A percentile compares a stretch with the other conserved stretches of the same genome.
These are phyloP conservation scores for Blumeria hordei DNA, from an alignment of 2,329 filamentous ascomycete species.

Conservation along the genomic window DNA sequence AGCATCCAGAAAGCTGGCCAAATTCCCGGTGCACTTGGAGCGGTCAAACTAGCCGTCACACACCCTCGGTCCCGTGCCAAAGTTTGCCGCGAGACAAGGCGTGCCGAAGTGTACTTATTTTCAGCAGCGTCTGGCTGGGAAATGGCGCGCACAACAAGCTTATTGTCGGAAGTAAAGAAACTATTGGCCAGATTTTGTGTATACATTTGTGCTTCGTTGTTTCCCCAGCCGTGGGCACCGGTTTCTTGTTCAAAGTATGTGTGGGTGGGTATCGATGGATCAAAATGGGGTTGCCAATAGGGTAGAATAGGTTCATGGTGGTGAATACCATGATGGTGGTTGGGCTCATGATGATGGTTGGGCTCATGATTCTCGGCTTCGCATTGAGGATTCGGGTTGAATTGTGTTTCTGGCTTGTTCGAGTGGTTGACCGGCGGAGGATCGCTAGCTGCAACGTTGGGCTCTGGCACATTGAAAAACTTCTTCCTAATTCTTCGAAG, in stretches of 20 bases:
- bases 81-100: slow-evolving; percentile 27
- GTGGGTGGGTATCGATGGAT: slow-evolving; percentile 21
- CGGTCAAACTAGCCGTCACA: slow-evolving; percentile 24
- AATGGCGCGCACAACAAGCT: slow-evolving; percentile 28
- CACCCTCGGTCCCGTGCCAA: slow-evolving; percentile 26
- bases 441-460: too few species aligned
- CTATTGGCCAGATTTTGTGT: slow-evolving; percentile 23
- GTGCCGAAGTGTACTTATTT: slow-evolving; percentile 27
- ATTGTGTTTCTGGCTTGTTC: too few species aligned
- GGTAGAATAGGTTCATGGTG: not conserved
- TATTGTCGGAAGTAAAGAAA: slow-evolving; percentile 27
- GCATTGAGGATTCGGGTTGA: too few species aligned
- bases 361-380: too few species aligned
- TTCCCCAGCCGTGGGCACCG: slow-evolving; percentile 35
- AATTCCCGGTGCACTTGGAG: slow-evolving; percentile 29
- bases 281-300: slow-evolving; percentile 30
- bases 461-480: too few species aligned
- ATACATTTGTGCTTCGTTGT: slow-evolving; percentile 35
- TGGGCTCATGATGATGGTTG: not conserved
- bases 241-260: slow-evolving; percentile 29
- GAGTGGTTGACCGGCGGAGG: too few species aligned
- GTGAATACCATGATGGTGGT: not conserved
- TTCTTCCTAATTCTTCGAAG: too few species aligned
- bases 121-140: slow-evolving; percentile 11
- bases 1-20: slow-evolving; percentile 40